Percentiles rank a stretch among this genome's conserved stretches.
These are phyloP conservation scores for Anthracocystis panici-leucophaei DNA, from an alignment of 1,284 basidiomycete species.

Conservation along the genomic window DNA sequence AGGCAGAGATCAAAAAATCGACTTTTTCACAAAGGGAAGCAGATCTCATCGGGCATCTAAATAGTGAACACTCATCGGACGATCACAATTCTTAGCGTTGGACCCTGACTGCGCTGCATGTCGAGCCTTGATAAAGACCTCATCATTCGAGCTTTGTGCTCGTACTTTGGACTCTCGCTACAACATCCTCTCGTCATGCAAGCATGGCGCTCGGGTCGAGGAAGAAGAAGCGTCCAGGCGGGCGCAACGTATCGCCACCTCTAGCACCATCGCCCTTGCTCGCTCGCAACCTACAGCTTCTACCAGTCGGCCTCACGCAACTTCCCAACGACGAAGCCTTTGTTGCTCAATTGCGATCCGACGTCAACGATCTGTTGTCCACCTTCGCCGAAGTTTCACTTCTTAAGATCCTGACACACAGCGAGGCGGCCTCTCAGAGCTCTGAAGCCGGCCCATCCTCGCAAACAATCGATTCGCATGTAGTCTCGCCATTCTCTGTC, in stretches of 20 bases:
- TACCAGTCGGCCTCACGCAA: constrained; percentile 42
- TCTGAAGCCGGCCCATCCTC: background rate
- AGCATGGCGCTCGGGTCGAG: constrained; percentile 35
- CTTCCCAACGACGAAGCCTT: constrained; percentile 39
- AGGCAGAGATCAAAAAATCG: constrained; percentile 28
- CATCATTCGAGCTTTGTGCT: background rate
- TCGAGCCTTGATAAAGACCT: too few relatives aligned
- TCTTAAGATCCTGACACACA: background rate
- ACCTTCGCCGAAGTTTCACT: constrained; percentile 28
- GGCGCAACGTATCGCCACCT: constrained; percentile 36
- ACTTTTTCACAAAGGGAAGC: background rate
- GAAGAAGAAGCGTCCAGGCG: constrained; percentile 41
- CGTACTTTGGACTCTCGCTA: background rate
- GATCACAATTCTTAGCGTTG: background rate
- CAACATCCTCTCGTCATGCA: background rate
- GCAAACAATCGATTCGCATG: background rate
- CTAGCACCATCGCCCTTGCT: constrained; percentile 33
- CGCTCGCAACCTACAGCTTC: constrained; percentile 36
- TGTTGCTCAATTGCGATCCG: constrained; percentile 22
- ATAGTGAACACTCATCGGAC: background rate
- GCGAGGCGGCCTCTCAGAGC: too few relatives aligned
- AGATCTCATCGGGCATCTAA: background rate
- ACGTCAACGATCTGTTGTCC: constrained; percentile 30
- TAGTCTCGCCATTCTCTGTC: constrained; percentile 31
- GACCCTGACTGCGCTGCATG: constrained; percentile 21